A percentile compares a stretch with the other conserved stretches of the same genome.
phyloP scores from a whole-genome alignment of 202 grass and related monocot species.

The Hordeum pubiflorum region DNA sequence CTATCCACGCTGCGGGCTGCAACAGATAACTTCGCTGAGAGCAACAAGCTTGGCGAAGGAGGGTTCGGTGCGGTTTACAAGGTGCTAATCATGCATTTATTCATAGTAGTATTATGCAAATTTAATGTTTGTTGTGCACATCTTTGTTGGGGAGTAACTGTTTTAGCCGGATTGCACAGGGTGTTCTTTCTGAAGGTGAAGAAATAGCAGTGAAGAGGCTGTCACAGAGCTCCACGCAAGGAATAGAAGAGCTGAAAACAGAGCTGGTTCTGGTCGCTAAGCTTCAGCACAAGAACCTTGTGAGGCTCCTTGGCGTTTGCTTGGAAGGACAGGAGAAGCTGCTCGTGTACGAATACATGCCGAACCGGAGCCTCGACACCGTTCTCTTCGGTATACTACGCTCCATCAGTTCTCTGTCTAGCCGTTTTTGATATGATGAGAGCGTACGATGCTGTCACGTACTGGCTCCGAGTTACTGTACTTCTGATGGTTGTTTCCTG shows the following conservation, averaged over 20 bases:
- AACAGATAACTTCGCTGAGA: constrained; percentile 43
- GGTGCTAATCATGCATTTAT: constrained; percentile 20
- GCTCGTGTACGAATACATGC: constrained; percentile 72
- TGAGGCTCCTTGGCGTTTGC: constrained; percentile 61
- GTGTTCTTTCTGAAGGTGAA: constrained; percentile 43
- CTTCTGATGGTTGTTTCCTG: not conserved
- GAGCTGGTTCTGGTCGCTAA: constrained; percentile 68
- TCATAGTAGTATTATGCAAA: not conserved
- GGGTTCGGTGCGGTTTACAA: constrained; percentile 70
- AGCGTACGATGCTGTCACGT: not conserved
- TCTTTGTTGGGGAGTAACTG: no score
- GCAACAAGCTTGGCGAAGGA: constrained; percentile 61
- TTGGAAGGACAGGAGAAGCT: constrained; percentile 69
- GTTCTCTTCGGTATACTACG: constrained; percentile 37
- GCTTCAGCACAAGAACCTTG: constrained; percentile 70
- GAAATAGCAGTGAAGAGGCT: constrained; percentile 76
- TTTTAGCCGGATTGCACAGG: constrained; percentile 29
- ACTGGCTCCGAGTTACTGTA: not conserved
- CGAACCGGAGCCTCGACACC: constrained; percentile 72
- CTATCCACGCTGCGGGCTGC: constrained; percentile 38
- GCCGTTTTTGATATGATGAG: not conserved
- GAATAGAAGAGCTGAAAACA: constrained; percentile 64
- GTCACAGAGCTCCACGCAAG: constrained; percentile 62
- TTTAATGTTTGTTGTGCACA: not conserved
- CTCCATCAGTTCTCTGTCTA: not conserved